A percentile compares a stretch with the other conserved stretches of the same genome.
These are phyloP conservation scores for Gastrolobium bilobum DNA, from an alignment of 306 rosid species.

Conservation along the genomic window DNA sequence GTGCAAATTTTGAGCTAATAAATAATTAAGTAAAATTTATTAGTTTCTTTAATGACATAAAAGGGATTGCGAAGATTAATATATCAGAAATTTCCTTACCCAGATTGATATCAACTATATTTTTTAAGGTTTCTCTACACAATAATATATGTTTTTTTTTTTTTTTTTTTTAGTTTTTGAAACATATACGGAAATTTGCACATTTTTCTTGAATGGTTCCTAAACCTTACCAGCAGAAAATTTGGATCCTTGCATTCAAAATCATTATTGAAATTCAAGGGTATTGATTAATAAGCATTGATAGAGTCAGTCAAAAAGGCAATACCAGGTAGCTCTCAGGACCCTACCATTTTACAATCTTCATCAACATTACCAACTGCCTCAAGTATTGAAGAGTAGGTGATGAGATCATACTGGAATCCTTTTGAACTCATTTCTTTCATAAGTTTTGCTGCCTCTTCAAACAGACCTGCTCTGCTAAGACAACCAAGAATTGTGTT, in stretches of 20 bases:
- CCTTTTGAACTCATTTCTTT: slow-evolving; percentile 85
- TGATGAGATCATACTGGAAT: slow-evolving; percentile 76
- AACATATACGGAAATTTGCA: neutral
- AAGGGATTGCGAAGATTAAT: neutral
- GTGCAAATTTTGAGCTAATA: neutral
- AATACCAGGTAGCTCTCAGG: slow-evolving; percentile 40
- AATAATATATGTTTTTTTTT: neutral
- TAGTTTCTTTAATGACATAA: neutral
- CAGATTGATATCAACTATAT: neutral
- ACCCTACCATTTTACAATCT: slow-evolving; percentile 43
- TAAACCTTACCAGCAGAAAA: slow-evolving; percentile 1
- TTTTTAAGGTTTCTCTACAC: slow-evolving; percentile 7
- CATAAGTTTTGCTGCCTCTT: slow-evolving; percentile 92
- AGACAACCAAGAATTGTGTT: slow-evolving; percentile 86
- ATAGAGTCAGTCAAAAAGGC: slow-evolving; percentile 17
- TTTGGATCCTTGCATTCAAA: neutral
- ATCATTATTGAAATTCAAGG: slow-evolving; percentile 33
- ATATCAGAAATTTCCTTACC: neutral
- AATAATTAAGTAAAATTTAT: neutral
- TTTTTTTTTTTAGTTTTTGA: neutral
- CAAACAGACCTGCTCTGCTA: slow-evolving; percentile 93
- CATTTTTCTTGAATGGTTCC: slow-evolving; percentile 9
- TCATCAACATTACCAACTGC: slow-evolving; percentile 97
- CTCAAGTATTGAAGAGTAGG: slow-evolving; percentile 92
- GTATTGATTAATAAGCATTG: neutral